A percentile compares a stretch with the other conserved stretches of the same genome.
phyloP scores from a whole-genome alignment of 2,329 filamentous ascomycete genomes.

The Cryphonectria carpinicola region DNA sequence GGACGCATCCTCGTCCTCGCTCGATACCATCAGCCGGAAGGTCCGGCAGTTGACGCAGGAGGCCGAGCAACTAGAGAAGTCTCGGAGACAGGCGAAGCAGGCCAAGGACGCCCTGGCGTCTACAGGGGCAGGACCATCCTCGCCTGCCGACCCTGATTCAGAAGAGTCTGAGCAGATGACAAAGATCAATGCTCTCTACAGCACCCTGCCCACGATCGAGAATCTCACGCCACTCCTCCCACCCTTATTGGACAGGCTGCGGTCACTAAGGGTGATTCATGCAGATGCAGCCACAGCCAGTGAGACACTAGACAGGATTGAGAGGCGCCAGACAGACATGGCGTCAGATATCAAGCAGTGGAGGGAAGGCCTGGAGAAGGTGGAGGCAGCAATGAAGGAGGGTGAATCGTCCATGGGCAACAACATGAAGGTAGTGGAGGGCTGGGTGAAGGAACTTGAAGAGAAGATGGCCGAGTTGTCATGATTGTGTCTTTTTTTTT shows the following conservation, averaged over 20 bases:
- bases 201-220: constrained; percentile 86
- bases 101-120: constrained; percentile 62
- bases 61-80: constrained; percentile 71
- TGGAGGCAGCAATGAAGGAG: constrained; percentile 63
- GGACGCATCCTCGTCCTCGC: constrained; percentile 70
- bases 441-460: constrained; percentile 88
- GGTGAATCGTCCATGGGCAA: constrained; percentile 71
- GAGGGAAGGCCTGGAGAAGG: constrained; percentile 31
- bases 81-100: constrained; percentile 63
- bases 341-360: constrained; percentile 67
- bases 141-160: constrained; percentile 41
- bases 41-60: constrained; percentile 73
- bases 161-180: constrained; percentile 72
- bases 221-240: constrained; percentile 83
- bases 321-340: constrained; percentile 81
- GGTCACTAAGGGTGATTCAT: constrained; percentile 83
- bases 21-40: constrained; percentile 72
- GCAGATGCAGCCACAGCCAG: constrained; percentile 82
- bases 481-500: constrained; percentile 32
- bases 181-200: constrained; percentile 91
- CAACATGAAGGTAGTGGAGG: constrained; percentile 84
- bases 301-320: constrained; percentile 75
- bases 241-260: constrained; percentile 79
- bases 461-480: constrained; percentile 68
- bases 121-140: constrained; percentile 38